Conservation (phyloP, 768 basidiomycete genomes). For the Boletus barrowsii region DNA sequence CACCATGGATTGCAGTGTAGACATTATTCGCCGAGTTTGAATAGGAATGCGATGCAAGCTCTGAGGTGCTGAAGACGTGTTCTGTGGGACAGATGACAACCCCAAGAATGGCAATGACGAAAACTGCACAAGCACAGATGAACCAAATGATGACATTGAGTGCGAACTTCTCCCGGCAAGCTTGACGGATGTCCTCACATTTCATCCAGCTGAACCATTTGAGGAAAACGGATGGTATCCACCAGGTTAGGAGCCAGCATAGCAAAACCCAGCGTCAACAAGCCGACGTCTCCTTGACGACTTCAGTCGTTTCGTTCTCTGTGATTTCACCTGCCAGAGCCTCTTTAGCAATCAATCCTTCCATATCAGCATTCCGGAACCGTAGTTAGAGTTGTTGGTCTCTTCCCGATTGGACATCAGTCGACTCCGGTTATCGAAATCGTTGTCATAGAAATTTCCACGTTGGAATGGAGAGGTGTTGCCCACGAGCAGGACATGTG, state of each 20-base stretch:
- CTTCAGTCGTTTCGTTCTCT: conserved; percentile 86
- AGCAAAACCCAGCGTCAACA: conserved; percentile 85
- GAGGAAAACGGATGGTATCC: conserved; percentile 75
- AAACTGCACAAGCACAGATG: conserved; percentile 78
- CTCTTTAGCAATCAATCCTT: conserved; percentile 75
- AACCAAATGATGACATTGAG: conserved; percentile 97
- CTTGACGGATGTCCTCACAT: conserved; percentile 87
- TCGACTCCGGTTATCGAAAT: conserved; percentile 73
- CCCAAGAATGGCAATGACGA: conserved; percentile 89
- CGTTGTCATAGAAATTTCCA: conserved; percentile 68
- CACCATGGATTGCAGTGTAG: conserved; percentile 82
- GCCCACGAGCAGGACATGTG: conserved; percentile 78
- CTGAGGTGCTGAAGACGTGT: conserved; percentile 79
- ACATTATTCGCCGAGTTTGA: conserved; percentile 67
- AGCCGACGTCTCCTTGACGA: conserved; percentile 77
- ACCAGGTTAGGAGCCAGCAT: conserved; percentile 89
- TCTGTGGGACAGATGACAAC: conserved; percentile 91
- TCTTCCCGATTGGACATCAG: conserved; percentile 79
- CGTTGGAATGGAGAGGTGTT: conserved; percentile 82
- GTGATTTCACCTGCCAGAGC: conserved; percentile 78
- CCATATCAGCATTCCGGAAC: conserved; percentile 81
- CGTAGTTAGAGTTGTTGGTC: conserved; percentile 74
- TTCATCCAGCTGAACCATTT: conserved; percentile 86
- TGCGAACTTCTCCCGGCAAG: conserved; percentile 96
- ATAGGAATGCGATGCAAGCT: conserved; percentile 72